Percentiles rank a stretch among this genome's conserved stretches.
Conservation (phyloP, 164 flowering plant species). For the Platanus orientalis region DNA sequence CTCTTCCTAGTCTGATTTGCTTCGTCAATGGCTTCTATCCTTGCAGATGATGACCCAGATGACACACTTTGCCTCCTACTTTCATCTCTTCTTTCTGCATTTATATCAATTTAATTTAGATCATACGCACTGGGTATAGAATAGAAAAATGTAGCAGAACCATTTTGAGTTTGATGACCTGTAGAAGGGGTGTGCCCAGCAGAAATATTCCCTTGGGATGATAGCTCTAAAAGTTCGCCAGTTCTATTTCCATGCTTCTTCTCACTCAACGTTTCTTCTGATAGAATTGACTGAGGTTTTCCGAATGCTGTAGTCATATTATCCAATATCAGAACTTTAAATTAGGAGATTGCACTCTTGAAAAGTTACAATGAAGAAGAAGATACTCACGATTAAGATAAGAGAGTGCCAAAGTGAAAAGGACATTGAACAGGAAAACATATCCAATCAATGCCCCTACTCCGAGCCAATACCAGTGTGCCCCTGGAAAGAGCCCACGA, state of each 20-base stretch:
- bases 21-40: too few species aligned
- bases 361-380: neutral
- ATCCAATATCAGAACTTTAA: neutral
- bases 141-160: too few species aligned
- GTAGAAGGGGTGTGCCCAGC: neutral
- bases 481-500: conserved; percentile 24
- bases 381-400: conserved; percentile 30
- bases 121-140: too few species aligned
- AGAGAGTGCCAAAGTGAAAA: conserved; percentile 25
- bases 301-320: conserved; percentile 19
- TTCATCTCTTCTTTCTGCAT: too few species aligned
- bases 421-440: conserved; percentile 25
- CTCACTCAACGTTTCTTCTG: neutral
- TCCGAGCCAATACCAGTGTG: conserved; percentile 42
- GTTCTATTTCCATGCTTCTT: conserved; percentile 9
- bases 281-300: conserved; percentile 17
- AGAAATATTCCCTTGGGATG: conserved; percentile 15
- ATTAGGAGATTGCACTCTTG: neutral
- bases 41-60: too few species aligned
- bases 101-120: too few species aligned
- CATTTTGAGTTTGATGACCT: conserved; percentile 6
- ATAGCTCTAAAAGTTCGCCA: conserved; percentile 13
- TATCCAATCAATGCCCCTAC: conserved; percentile 30
- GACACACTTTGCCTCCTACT: too few species aligned
- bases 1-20: too few species aligned